Base-by-base conservation (phyloP, 2,329 filamentous ascomycete genomes). In the Pseudogymnoascus sp. region DNA sequence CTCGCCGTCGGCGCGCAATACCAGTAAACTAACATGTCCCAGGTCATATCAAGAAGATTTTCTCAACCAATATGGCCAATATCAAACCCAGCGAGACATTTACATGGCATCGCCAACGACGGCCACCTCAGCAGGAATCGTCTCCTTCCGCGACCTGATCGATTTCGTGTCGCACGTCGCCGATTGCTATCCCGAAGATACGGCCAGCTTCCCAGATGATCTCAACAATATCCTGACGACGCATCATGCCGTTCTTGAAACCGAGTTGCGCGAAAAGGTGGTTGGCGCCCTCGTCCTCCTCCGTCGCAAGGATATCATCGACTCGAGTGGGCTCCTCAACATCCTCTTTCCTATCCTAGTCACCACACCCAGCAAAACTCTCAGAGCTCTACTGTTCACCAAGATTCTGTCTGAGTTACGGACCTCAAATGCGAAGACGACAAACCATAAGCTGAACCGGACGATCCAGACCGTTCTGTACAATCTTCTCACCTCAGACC, bases 281-380 rank as follows among this genome's bases (percentile, higher is more conserved):
- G 93, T 98, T 1, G 90, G 91, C 60, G 96, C 91, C 74, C 79
- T 99, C 71, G 90, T 96, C 28, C 80, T 99, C 61, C 78, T 99
- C 67, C 84, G 90, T 65, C 91, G 93, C 75, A 99, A 99, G 77
- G 92, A 97, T 4, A 84, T 97, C 51, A 88, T 99, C 68, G 90
- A 96, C 75, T 96, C 93, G 23, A 83, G 87, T 51, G 86, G 83
- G 68, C 83, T 98, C 1, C 83, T 98, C 54, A 93, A 95, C 66
- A 93, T 92, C 0, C 82, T 98, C n/a, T 97, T 98, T 76, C 93
- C 93, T 0, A 90, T 99, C 69, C 85, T 99, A 37, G 88, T 96
- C 6, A 83, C 90, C n/a, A 96, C 95, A 1, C 89, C 90, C 1
- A 96, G 92, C 79, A 99, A 99, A 76, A 88, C 89, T 3, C 82